Base-by-base conservation (phyloP, 192 early-diverging fungal species). In the Umbelopsis ramanniana region DNA sequence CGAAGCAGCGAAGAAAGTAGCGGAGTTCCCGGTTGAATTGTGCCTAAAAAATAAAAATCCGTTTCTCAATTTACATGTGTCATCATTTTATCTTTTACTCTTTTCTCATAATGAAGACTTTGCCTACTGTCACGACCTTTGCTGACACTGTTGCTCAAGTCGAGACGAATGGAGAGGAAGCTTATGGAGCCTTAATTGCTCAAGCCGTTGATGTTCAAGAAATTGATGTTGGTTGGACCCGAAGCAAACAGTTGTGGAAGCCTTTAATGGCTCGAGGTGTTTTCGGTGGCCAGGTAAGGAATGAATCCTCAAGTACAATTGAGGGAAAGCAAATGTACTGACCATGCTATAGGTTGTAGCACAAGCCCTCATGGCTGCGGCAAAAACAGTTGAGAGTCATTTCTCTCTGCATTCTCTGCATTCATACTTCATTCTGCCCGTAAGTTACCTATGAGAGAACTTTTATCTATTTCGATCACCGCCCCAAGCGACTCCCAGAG, bases 191-290 rank as follows among this genome's bases (percentile, higher is more conserved):
- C 19, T 67, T 55, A 11, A 74, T 82, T 63, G 81, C 80, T 14
- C 69, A 76, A 21, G 82, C 84, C 52, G 78, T 87, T 14, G 83
- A 83, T 29, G 72, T 87, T 3, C 77, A 83, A 47, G 89, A 93
- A 74, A 81, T 95, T 17, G 95, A 94, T 66, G 82, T 82, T 0
- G 87, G 95, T 75, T 80, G 92, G 40, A 95, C 81, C 66, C 82
- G 89, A 33, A 88, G 87, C 35, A 91, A 91, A 50, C 82, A 91
- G 50, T 82, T 96, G n/a, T 98, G 93, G 93, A 78, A 81, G 46
- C 96, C 96, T 26, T 50, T 82, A 45, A 92, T 93, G 52, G 90
- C 89, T 70, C 89, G 95, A 43, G 95, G 93, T 22, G 94, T 95
- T 38, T 96, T 96, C 83, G 96, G 95, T 69, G 88, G 83, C 15